A percentile compares a stretch with the other conserved stretches of the same genome.
Conservation (phyloP, 495 filamentous ascomycete genomes). For the Xylaria scruposa region DNA sequence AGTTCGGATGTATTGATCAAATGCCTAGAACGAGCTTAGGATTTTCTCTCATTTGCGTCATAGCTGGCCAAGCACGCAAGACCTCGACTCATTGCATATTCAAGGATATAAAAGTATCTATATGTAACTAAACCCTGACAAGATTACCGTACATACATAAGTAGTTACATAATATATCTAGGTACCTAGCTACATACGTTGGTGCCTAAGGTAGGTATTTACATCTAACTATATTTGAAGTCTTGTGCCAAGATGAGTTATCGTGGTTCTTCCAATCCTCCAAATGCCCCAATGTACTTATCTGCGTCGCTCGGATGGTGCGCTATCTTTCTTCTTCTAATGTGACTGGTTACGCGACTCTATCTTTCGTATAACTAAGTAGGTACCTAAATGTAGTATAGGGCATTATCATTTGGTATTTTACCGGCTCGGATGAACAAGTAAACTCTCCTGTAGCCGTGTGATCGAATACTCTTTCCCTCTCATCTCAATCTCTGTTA, state of each 20-base stretch:
- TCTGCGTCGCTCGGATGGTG: neutral
- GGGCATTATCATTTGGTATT: neutral
- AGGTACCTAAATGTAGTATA: neutral
- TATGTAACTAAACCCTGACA: neutral
- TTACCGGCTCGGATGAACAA: neutral
- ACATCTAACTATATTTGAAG: neutral
- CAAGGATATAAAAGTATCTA: neutral
- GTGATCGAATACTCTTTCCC: neutral
- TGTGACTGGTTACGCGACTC: neutral
- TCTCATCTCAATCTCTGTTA: neutral
- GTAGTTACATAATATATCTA: neutral
- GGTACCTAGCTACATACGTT: no score
- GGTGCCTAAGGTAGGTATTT: no score
- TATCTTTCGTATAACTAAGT: neutral
- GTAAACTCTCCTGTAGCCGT: neutral
- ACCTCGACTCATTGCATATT: neutral
- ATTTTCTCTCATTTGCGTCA: constrained; percentile 18
- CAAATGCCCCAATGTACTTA: neutral
- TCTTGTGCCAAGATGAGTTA: neutral
- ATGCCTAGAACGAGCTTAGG: neutral
- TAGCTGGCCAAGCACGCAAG: neutral
- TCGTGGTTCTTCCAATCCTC: neutral
- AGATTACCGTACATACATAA: neutral
- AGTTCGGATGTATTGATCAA: neutral
- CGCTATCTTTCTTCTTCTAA: neutral